Evolutionary conservation across 2,329 filamentous ascomycete genomes (phyloP).

Genomic region (Neurospora sp.): DNA sequence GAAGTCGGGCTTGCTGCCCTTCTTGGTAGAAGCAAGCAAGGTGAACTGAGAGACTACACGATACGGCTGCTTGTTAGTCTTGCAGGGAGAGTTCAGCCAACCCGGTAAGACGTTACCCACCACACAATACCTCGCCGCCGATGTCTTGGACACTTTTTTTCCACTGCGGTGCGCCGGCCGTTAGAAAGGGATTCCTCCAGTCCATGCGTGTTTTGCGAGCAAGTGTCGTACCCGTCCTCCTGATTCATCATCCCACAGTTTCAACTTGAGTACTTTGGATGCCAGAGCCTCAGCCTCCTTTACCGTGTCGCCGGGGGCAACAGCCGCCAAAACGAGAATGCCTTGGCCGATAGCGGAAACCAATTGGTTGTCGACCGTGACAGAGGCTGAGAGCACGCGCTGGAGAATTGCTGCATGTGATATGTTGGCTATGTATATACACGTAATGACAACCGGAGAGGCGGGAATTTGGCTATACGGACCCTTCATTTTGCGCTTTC

Average conservation of each 20-base stretch:
- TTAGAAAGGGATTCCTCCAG: constrained; percentile 13
- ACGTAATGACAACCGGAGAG: not conserved
- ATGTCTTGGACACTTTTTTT: constrained; percentile 85
- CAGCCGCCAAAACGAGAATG: constrained; percentile 80
- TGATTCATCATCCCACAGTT: constrained; percentile 77
- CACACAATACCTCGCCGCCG: constrained; percentile 84
- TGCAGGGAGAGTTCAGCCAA: not conserved
- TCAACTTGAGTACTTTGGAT: constrained; percentile 78
- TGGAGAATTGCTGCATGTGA: constrained; percentile 67
- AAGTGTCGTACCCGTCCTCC: constrained; percentile 48
- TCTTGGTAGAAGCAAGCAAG: constrained; percentile 83
- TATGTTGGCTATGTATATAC: not conserved
- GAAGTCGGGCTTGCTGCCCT: constrained; percentile 92
- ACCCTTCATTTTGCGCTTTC: constrained; percentile 3
- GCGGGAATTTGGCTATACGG: not conserved
- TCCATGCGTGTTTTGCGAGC: not conserved
- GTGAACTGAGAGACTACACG: constrained; percentile 87
- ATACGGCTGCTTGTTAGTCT: not conserved
- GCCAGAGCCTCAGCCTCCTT: constrained; percentile 81
- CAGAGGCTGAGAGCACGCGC: constrained; percentile 87
- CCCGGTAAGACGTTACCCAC: constrained; percentile 37
- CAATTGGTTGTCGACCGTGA: constrained; percentile 83
- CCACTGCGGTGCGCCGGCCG: constrained; percentile 49
- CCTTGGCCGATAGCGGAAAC: constrained; percentile 88
- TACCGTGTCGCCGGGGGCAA: constrained; percentile 80